Base-by-base conservation (phyloP, 1,139 yeast genomes). In the Yamadazyma membranifaciens region DNA sequence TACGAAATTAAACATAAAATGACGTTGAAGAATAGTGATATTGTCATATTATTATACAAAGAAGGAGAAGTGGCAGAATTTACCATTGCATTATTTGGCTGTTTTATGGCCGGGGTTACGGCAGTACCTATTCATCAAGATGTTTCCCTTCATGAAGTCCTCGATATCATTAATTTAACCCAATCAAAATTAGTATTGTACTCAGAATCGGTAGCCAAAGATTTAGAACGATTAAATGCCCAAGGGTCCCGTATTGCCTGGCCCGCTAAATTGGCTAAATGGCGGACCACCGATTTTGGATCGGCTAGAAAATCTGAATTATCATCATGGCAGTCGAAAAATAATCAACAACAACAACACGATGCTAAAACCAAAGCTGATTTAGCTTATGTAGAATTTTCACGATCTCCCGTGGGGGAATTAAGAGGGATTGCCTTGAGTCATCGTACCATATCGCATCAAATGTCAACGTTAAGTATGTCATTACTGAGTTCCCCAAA, bases 261-360 rank as follows among this genome's bases (percentile, higher is more conserved):
- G 78, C 78, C 65, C 53, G 69, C 60, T 61, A 62, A 70, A 46
- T 51, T 72, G n/a, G 45, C 78, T 10, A 80, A 87, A 59, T 83
- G 96, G 87, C 82, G 81, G 58, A 91, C 98, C 0, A 84, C 87
- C 26, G 98, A 91, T 52, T 76, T 92, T 64, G 98, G 98, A 0
- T 49, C 81, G 63, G 55, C 96, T 10, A 64, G 65, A 39, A 65
- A 67, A 37, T 61, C 72, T 1, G 78, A 72, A 41, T 43, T 69
- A 17, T 49, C 62, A 2, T 48, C 50, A 34, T 63, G 73, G 67
- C 49, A 47, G 17, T 46, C 62, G 4, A 65, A 58, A 38, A 45
- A 42, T 40, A 54, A 56, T 38, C 48, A 45, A 27, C 54, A 49
- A 35, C 50, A 45, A 36, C 56, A 43, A 76, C 47, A 46, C 17